Evolutionary conservation across 345 rosid genomes (phyloP).

Genomic region (Arabis alpina): DNA sequence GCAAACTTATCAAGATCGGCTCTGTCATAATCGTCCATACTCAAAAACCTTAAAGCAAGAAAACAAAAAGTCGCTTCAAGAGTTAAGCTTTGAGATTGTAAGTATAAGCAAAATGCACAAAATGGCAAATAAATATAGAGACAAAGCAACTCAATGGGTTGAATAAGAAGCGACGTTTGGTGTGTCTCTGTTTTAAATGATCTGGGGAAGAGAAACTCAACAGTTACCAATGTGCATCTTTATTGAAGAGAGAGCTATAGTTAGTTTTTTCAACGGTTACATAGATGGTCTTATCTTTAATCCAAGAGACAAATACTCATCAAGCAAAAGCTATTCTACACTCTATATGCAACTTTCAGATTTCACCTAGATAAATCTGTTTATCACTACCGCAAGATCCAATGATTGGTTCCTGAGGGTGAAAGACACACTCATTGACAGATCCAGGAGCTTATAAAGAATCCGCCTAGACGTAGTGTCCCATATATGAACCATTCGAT

Average conservation of each 20-base stretch:
- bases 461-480: slow-evolving; percentile 82
- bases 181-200: neutral
- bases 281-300: neutral
- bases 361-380: slow-evolving; percentile 86
- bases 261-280: neutral
- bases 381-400: slow-evolving; percentile 93
- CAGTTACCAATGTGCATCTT: neutral
- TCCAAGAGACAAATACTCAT: neutral
- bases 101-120: neutral
- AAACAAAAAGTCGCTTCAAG: neutral
- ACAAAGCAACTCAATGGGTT: neutral
- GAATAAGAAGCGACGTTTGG: neutral
- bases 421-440: slow-evolving; percentile 78
- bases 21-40: neutral
- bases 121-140: neutral
- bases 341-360: slow-evolving; percentile 43
- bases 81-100: neutral
- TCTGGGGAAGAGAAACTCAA: slow-evolving; percentile 5
- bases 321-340: neutral
- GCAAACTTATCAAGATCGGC: neutral
- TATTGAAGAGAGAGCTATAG: neutral
- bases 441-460: slow-evolving; percentile 87
- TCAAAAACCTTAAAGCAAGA: neutral
- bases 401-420: slow-evolving; percentile 73
- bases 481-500: slow-evolving; percentile 91